phyloP scores from a whole-genome alignment of 768 basidiomycete species.

The Boletus pseudopeckii region DNA sequence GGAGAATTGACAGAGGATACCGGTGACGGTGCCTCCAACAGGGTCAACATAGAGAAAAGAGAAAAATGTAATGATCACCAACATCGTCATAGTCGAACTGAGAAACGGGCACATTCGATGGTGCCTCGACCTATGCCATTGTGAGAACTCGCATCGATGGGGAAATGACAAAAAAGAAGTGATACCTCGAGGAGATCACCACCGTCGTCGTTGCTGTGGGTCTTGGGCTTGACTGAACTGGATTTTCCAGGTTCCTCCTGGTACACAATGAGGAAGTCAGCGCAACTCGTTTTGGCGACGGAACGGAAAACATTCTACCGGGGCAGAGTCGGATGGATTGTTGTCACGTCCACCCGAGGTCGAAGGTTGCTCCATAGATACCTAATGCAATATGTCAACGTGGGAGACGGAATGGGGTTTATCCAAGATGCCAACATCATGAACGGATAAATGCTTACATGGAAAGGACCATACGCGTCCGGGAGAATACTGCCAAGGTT shows the following conservation, averaged over 20 bases:
- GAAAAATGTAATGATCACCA: background rate
- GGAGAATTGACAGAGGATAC: background rate
- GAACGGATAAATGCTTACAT: background rate
- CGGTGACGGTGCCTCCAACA: background rate
- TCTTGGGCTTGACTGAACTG: background rate
- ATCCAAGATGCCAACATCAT: too few relatives aligned
- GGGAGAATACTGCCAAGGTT: background rate
- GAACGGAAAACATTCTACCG: background rate
- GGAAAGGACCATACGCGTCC: background rate
- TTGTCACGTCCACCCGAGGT: background rate
- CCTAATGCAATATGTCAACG: background rate
- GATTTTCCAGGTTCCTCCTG: too few relatives aligned
- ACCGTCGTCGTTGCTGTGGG: background rate
- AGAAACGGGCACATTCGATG: background rate
- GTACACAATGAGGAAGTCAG: too few relatives aligned
- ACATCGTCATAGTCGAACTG: background rate
- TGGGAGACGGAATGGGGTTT: too few relatives aligned
- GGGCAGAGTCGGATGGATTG: background rate
- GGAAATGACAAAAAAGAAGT: background rate
- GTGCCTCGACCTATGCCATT: background rate
- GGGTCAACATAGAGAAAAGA: background rate
- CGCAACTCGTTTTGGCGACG: background rate
- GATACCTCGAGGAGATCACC: too few relatives aligned
- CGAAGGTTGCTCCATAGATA: too few relatives aligned
- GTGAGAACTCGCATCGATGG: background rate